Evolutionary conservation across 73 alveolate genomes (phyloP), one percentile per base, ranked within the genome.

Genomic region (Paramecium bursaria): DNA sequence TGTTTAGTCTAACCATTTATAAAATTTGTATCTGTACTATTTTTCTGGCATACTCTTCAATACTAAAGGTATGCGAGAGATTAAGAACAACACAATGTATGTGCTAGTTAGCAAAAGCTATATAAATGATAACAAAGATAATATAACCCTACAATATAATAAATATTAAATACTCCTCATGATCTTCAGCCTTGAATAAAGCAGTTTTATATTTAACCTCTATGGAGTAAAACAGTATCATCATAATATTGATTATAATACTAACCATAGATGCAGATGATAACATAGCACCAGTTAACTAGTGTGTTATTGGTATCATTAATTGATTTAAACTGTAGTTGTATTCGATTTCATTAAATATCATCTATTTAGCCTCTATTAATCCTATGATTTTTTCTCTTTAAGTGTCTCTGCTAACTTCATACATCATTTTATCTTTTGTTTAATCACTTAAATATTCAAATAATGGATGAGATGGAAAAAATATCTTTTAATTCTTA

Each of bases 371-470:
- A 39, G 31, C 29, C 23, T 53, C 60, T 22, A 79, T 21, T 13
- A 79, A 79, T 23, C 76, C 89, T n/a, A 53, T 39, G 17, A 79
- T 79, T 42, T 79, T 79, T 21, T 79, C 89, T 79, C 89, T 79
- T 39, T 55, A 79, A 26, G 80, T 79, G 1, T 79, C 75, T 53
- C 89, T 61, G 19, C 35, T 54, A 0, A 79, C 89, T 22, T 22
- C 35, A 46, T 79, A 33, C 89, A 79, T 79, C 0, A 79, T 54
- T 6, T 48, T 79, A 11, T 79, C 85, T 46, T 57, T 52, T 0
- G 89, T 79, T 30, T 33, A 30, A 54, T 52, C 89, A 2, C 85
- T 53, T 54, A 79, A 54, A 53, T 39, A 79, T 21, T 23, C 46
- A 23, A 53, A 79, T 5, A 79, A 35, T 23, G 89, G 89, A 39